Evolutionary conservation across 345 rosid species (phyloP).

Genomic region (Viola odorata): DNA sequence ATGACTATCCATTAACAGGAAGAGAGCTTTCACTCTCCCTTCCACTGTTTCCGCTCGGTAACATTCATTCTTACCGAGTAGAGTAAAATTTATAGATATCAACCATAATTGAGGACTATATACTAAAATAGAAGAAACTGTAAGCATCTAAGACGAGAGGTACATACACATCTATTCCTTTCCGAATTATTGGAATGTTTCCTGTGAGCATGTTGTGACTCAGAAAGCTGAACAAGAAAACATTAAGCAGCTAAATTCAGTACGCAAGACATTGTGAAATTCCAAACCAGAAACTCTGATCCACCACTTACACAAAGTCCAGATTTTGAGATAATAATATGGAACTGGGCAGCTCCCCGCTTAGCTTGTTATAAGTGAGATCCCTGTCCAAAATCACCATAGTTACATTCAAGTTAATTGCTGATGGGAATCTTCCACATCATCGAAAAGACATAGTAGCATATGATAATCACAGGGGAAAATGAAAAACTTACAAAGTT

Average conservation of each 20-base stretch:
- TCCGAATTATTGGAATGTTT: not conserved
- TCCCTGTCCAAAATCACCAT: constrained; percentile 32
- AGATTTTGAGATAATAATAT: constrained; percentile 11
- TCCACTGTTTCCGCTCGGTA: too few relatives aligned
- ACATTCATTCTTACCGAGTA: too few relatives aligned
- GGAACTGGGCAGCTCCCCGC: constrained; percentile 36
- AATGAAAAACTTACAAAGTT: constrained; percentile 1
- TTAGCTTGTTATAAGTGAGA: constrained; percentile 55
- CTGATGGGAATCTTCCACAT: not conserved
- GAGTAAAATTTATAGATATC: too few relatives aligned
- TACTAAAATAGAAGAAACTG: not conserved
- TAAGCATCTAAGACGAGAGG: constrained; percentile 1
- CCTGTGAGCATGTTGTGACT: too few relatives aligned
- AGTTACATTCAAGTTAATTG: not conserved
- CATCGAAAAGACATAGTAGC: not conserved
- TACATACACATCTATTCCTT: constrained; percentile 32
- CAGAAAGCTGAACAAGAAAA: too few relatives aligned
- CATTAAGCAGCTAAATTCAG: too few relatives aligned
- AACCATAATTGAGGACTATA: not conserved
- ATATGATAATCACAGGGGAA: too few relatives aligned
- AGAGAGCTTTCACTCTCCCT: too few relatives aligned
- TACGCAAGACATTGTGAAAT: too few relatives aligned
- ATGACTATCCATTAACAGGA: too few relatives aligned
- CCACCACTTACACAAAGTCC: too few relatives aligned
- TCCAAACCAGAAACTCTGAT: too few relatives aligned